Percentiles rank a stretch among this genome's conserved stretches.
Evolutionary conservation across 441 rosid species (phyloP).

Genomic region (Gossypium lobatum): DNA sequence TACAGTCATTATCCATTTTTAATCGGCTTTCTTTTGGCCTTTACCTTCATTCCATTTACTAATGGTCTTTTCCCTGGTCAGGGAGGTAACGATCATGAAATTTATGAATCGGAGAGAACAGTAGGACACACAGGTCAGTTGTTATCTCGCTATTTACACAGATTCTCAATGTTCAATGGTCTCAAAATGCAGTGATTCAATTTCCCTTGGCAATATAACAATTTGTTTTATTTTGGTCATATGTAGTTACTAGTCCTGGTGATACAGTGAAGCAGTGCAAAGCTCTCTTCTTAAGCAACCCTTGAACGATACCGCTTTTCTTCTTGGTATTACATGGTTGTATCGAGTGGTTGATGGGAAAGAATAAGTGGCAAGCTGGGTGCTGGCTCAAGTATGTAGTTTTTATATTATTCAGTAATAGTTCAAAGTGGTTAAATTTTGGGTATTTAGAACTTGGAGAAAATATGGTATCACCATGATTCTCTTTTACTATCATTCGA

Average conservation of each 20-base stretch:
- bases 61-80: constrained; percentile 22
- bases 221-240: constrained; percentile 9
- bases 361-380: background rate
- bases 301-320: constrained; percentile 9
- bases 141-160: background rate
- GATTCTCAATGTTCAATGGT: background rate
- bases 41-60: background rate
- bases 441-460: background rate
- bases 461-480: background rate
- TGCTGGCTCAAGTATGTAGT: background rate
- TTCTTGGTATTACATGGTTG: background rate
- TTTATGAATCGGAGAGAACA: constrained; percentile 77
- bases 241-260: constrained; percentile 80
- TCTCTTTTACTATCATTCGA: background rate
- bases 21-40: background rate
- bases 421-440: background rate
- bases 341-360: background rate
- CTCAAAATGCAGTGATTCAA: background rate
- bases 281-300: constrained; percentile 49
- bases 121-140: constrained; percentile 86
- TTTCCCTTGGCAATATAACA: background rate
- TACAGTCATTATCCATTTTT: too few relatives aligned
- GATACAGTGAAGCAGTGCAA: constrained; percentile 73
- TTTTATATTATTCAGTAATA: background rate
- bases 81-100: constrained; percentile 98